Percentiles rank a stretch among this genome's conserved stretches.
Evolutionary conservation across 768 basidiomycete species (phyloP).

Genomic region (Amanita muscaria): DNA sequence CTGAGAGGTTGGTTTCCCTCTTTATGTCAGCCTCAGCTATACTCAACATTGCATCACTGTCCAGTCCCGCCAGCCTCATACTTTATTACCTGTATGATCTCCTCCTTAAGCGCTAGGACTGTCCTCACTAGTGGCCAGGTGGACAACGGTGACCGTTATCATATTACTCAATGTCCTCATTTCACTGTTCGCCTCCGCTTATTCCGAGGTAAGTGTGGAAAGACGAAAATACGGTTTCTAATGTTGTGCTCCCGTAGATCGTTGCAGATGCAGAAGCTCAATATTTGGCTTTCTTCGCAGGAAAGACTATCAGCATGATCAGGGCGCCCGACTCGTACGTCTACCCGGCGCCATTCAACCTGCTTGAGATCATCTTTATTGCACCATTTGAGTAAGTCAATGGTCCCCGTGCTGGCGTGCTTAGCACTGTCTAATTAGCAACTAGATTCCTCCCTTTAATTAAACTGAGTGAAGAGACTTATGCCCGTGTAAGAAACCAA

Average conservation of each 20-base stretch:
- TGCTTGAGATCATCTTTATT: constrained; percentile 71
- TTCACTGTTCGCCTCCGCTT: constrained; percentile 91
- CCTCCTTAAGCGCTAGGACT: constrained; percentile 1
- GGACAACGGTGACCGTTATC: constrained; percentile 78
- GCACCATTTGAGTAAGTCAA: constrained; percentile 75
- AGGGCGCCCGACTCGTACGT: constrained; percentile 79
- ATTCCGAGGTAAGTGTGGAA: constrained; percentile 60
- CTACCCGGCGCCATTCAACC: constrained; percentile 90
- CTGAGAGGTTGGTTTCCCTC: constrained; percentile 29
- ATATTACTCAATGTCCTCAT: constrained; percentile 90
- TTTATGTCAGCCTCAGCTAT: no score
- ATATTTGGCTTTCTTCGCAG: constrained; percentile 85
- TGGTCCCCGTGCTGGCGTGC: neutral
- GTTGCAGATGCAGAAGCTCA: constrained; percentile 82
- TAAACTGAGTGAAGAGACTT: constrained; percentile 39
- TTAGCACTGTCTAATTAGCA: no score
- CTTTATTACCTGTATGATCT: constrained; percentile 70
- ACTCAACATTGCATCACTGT: constrained; percentile 1
- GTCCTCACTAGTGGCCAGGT: constrained; percentile 31
- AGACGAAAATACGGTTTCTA: neutral
- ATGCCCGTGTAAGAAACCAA: constrained; percentile 39
- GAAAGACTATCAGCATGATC: constrained; percentile 79
- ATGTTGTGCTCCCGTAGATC: constrained; percentile 35
- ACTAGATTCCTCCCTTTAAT: constrained; percentile 34
- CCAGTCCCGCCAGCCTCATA: constrained; percentile 47